A percentile compares a stretch with the other conserved stretches of the same genome.
Conservation (phyloP, 441 rosid genomes). For the Dalechampia spathulata region DNA sequence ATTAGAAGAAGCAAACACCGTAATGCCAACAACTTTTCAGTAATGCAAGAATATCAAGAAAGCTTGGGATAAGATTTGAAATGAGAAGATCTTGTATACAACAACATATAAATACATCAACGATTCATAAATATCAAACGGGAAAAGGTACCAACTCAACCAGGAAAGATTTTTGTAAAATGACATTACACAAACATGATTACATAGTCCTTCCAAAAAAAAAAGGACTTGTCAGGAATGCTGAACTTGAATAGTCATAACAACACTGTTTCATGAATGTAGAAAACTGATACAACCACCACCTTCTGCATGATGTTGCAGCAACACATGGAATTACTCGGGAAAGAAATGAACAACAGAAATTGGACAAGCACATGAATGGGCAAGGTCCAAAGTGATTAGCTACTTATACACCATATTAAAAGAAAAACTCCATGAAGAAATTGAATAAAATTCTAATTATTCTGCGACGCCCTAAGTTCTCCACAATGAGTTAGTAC, state of each 20-base stretch:
- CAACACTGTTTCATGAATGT: background rate
- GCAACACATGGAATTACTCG: background rate
- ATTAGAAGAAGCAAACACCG: background rate
- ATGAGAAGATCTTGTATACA: background rate
- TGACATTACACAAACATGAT: background rate
- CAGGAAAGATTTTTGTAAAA: background rate
- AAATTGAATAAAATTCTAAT: background rate
- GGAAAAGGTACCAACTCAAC: background rate
- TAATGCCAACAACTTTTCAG: background rate
- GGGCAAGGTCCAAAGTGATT: background rate
- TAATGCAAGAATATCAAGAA: background rate
- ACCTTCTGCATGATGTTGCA: background rate
- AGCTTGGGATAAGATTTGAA: background rate
- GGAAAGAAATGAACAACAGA: conserved; percentile 2
- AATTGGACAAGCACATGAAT: background rate
- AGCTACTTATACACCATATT: background rate
- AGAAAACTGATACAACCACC: background rate
- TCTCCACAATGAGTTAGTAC: background rate
- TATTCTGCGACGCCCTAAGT: no score
- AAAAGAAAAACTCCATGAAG: no score
- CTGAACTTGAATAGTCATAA: background rate
- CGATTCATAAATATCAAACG: background rate
- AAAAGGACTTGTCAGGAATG: background rate
- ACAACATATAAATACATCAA: background rate
- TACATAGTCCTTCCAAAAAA: background rate